phyloP scores from a whole-genome alignment of 106 monocot genomes.

The Apostasia ramifera region DNA sequence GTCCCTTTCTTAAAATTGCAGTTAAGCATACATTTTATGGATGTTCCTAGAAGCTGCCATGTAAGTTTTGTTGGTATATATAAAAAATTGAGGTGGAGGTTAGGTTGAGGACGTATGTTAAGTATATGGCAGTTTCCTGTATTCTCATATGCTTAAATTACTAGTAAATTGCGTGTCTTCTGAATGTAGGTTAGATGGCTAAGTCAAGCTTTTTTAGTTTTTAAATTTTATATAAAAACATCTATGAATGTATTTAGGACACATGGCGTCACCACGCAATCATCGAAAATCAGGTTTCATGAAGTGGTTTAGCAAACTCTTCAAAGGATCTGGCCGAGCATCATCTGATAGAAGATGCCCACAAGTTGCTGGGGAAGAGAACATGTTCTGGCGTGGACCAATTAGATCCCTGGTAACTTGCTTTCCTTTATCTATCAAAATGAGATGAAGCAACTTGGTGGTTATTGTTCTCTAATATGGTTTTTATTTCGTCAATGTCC shows the following conservation, averaged over 20 bases:
- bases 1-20: too few relatives aligned
- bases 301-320: slow-evolving; percentile 80
- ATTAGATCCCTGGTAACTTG: slow-evolving; percentile 44
- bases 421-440: background rate
- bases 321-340: slow-evolving; percentile 44
- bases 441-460: too few relatives aligned
- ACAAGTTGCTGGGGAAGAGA: slow-evolving; percentile 45
- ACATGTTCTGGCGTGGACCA: slow-evolving; percentile 54
- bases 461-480: too few relatives aligned
- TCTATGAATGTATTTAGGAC: slow-evolving; percentile 19
- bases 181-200: background rate
- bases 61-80: background rate
- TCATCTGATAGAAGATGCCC: slow-evolving; percentile 38
- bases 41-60: background rate
- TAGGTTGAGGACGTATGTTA: background rate
- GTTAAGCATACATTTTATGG: too few relatives aligned
- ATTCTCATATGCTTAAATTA: too few relatives aligned
- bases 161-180: background rate
- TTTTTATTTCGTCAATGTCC: too few relatives aligned
- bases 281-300: slow-evolving; percentile 66
- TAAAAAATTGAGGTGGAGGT: background rate
- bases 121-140: background rate
- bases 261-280: slow-evolving; percentile 12
- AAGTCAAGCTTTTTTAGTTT: background rate
- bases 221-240: background rate